Base-by-base conservation (phyloP, 2,329 filamentous ascomycete genomes). In the Alternaria novae-zelandiae region DNA sequence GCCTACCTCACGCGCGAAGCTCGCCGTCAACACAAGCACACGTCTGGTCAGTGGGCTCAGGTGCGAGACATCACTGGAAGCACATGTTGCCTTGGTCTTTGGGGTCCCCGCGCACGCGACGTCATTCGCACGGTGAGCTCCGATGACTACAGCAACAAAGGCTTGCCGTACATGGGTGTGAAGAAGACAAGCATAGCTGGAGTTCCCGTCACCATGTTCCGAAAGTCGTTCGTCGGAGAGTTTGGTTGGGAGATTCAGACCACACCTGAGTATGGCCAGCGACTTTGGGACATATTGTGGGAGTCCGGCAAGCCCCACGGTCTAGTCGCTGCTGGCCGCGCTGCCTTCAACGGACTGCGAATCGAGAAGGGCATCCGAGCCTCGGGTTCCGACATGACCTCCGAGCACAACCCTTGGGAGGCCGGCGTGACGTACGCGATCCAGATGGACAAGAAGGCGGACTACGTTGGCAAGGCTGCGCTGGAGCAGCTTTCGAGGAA, bases 161-260 rank as follows among this genome's bases (percentile, higher is more conserved):
- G 79, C 0, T 78, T 89, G 0, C 83, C 84, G 0, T 85, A 87
- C 58, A 83, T 86, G 64, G 79, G 80, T 1, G 81, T 83, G 49
- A 87, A 86, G 77, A 79, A 77, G 17, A 81, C 82, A 0, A 81
- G 74, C 59, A 82, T 90, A 53, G 81, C 79, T 8, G 86, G 87
- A 0, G 83, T 90, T 13, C 88, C 88, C 0, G 86, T 88, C 3
- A 85, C 81, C 0, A 82, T 82, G 0, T 83, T 88, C 69, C 82
- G 86, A 3, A 81, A 88, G 41, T 90, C 88, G 0, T 88, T 86
- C 54, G 86, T 90, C 5, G 88, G 88, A 6, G 88, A 90, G 67
- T 77, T 82, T 0, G 88, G 88, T 2, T 90, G 87, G 87, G 88
- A 90, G 71, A 83, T 90, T 20, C 86, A 88, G 63, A 83, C 87